Evolutionary conservation across 768 basidiomycete species (phyloP).

Genomic region (Termitomyces sp.): DNA sequence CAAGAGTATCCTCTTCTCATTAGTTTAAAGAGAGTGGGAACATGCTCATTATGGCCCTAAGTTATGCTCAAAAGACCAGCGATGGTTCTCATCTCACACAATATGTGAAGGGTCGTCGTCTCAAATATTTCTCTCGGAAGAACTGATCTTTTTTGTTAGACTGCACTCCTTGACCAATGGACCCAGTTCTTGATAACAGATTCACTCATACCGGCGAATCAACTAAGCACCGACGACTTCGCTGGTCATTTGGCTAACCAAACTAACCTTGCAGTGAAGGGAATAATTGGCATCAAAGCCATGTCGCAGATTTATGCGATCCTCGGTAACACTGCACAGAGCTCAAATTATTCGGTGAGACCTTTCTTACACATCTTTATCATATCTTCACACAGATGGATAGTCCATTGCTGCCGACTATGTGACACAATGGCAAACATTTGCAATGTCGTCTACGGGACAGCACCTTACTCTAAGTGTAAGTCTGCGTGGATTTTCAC

Average conservation of each 20-base stretch:
- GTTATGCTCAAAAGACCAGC: conserved; percentile 48
- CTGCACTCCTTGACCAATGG: conserved; percentile 53
- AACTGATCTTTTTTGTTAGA: conserved; percentile 12
- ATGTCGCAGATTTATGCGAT: conserved; percentile 51
- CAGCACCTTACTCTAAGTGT: conserved; percentile 50
- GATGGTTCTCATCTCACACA: conserved; percentile 43
- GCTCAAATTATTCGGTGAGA: conserved; percentile 36
- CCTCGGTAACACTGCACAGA: conserved; percentile 31
- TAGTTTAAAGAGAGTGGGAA: conserved; percentile 54
- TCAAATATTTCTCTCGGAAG: neutral
- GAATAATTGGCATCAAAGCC: conserved; percentile 59
- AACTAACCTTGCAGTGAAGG: conserved; percentile 69
- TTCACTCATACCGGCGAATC: conserved; percentile 47
- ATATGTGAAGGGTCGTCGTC: conserved; percentile 28
- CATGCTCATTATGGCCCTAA: conserved; percentile 68
- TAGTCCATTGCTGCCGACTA: conserved; percentile 51
- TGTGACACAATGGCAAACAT: conserved; percentile 47
- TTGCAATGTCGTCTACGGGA: conserved; percentile 45
- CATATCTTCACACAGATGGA: neutral
- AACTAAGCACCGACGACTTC: conserved; percentile 54
- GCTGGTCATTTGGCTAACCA: conserved; percentile 51
- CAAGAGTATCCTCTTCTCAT: neutral
- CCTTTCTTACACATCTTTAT: neutral
- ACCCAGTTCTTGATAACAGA: conserved; percentile 52
- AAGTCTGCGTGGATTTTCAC: conserved; percentile 10